Percentiles rank a stretch among this genome's conserved stretches.
These are phyloP conservation scores for Sugiyamaella lignohabitans DNA, from an alignment of 805 yeast species.

Conservation along the genomic window DNA sequence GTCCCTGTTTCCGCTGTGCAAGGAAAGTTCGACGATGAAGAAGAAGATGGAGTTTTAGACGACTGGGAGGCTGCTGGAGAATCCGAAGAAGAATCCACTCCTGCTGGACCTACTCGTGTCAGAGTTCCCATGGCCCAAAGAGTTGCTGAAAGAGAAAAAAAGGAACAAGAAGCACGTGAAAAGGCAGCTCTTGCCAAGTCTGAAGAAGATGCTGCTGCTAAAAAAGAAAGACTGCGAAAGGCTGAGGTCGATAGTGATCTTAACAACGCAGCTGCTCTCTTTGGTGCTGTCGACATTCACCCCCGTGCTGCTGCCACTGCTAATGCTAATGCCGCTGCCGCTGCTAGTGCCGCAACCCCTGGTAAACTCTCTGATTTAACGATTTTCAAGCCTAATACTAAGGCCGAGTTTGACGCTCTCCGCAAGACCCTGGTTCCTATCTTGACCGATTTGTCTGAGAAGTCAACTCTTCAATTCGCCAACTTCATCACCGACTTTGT, in stretches of 20 bases:
- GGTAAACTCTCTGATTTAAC: conserved; percentile 39
- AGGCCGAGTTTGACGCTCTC: conserved; percentile 71
- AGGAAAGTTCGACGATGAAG: conserved; percentile 58
- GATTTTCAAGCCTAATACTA: conserved; percentile 74
- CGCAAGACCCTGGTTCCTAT: conserved; percentile 64
- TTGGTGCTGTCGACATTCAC: conserved; percentile 52
- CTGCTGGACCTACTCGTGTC: conserved; percentile 37
- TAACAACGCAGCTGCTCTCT: conserved; percentile 87
- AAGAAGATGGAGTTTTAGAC: conserved; percentile 72
- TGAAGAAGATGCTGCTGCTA: conserved; percentile 63
- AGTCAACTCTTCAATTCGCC: conserved; percentile 62
- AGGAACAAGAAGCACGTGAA: conserved; percentile 43
- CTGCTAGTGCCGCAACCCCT: conserved; percentile 35
- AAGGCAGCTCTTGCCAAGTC: conserved; percentile 38
- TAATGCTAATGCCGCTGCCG: conserved; percentile 30
- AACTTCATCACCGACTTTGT: conserved; percentile 75
- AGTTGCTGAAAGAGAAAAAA: conserved; percentile 35
- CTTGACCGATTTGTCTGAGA: conserved; percentile 53
- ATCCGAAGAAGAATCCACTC: conserved; percentile 52
- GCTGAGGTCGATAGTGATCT: conserved; percentile 83
- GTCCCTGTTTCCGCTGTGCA: conserved; percentile 41
- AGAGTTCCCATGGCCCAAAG: conserved; percentile 39
- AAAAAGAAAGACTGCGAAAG: conserved; percentile 63
- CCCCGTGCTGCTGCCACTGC: conserved; percentile 45
- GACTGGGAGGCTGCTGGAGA: conserved; percentile 76